Percentiles rank a stretch among this genome's conserved stretches.
Evolutionary conservation across 1,284 basidiomycete genomes (phyloP).

Genomic region (Dichomitus squalens): DNA sequence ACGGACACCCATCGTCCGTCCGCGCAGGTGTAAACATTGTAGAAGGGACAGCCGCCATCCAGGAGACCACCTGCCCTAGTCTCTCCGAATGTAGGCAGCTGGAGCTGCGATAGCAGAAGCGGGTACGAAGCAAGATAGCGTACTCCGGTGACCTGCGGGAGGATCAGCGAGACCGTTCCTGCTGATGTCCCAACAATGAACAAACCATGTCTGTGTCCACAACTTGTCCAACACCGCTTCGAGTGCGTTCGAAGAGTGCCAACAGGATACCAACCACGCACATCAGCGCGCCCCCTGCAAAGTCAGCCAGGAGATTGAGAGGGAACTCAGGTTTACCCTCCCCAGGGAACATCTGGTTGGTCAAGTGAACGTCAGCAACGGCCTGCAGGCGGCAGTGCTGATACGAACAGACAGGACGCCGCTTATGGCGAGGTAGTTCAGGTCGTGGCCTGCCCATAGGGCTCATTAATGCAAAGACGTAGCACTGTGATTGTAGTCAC

Average conservation of each 20-base stretch:
- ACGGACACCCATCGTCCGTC: slow-evolving; percentile 80
- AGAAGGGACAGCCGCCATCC: slow-evolving; percentile 83
- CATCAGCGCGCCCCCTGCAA: slow-evolving; percentile 79
- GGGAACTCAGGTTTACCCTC: slow-evolving; percentile 72
- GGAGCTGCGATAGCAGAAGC: slow-evolving; percentile 51
- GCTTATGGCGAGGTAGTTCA: slow-evolving; percentile 85
- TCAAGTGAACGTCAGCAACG: background rate
- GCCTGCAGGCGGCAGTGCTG: background rate
- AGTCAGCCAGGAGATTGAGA: slow-evolving; percentile 78
- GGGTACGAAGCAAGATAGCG: slow-evolving; percentile 78
- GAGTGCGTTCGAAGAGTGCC: slow-evolving; percentile 69
- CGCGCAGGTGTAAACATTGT: slow-evolving; percentile 72
- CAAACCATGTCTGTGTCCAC: slow-evolving; percentile 79
- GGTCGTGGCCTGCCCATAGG: slow-evolving; percentile 65
- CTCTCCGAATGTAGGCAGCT: slow-evolving; percentile 37
- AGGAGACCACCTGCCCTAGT: slow-evolving; percentile 64
- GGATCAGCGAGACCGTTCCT: background rate
- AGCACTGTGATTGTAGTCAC: slow-evolving; percentile 13
- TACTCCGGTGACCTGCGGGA: slow-evolving; percentile 69
- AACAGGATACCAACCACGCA: slow-evolving; percentile 78
- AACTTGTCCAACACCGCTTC: slow-evolving; percentile 71
- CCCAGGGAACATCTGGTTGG: slow-evolving; percentile 67
- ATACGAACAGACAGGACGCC: slow-evolving; percentile 70
- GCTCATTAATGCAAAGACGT: background rate
- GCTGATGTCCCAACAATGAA: background rate